These are phyloP conservation scores for Ascochyta clinopodiicola DNA, from an alignment of 2,329 filamentous ascomycete genomes.

Conservation along the genomic window DNA sequence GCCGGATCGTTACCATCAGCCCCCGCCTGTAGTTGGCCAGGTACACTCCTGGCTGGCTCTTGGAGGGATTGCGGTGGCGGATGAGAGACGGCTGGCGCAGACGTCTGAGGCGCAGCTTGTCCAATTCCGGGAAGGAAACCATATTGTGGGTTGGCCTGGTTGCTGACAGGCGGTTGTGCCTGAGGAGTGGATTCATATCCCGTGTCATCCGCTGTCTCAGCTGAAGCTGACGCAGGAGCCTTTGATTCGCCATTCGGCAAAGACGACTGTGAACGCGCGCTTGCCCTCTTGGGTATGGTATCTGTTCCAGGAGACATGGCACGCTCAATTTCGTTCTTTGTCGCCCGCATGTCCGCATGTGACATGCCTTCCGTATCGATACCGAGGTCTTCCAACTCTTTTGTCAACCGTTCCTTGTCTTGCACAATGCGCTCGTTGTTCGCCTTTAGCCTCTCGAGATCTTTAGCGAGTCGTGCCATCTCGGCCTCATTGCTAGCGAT, in stretches of 20 bases:
- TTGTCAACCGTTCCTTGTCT: constrained; percentile 52
- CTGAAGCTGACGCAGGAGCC: background rate
- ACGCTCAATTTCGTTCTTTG: constrained; percentile 48
- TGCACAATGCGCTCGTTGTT: constrained; percentile 49
- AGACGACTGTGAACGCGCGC: background rate
- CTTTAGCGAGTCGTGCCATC: constrained; percentile 50
- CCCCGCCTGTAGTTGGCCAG: background rate
- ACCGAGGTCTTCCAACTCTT: constrained; percentile 58
- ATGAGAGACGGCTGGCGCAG: background rate
- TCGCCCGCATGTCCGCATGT: constrained; percentile 53
- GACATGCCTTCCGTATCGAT: constrained; percentile 57
- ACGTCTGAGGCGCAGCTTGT: background rate
- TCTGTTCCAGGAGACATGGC: constrained; percentile 26
- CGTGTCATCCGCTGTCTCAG: background rate
- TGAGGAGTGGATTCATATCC: background rate
- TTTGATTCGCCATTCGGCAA: background rate
- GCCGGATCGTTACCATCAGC: background rate
- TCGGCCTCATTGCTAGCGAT: constrained; percentile 49
- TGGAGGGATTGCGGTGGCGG: background rate
- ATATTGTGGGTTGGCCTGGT: constrained; percentile 3
- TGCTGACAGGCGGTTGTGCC: background rate
- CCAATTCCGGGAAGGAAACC: constrained; percentile 26
- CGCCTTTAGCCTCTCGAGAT: constrained; percentile 53
- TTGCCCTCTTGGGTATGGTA: background rate
- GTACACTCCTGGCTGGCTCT: background rate